Evolutionary conservation across 441 rosid species (phyloP).

Genomic region (Kokia cookei): DNA sequence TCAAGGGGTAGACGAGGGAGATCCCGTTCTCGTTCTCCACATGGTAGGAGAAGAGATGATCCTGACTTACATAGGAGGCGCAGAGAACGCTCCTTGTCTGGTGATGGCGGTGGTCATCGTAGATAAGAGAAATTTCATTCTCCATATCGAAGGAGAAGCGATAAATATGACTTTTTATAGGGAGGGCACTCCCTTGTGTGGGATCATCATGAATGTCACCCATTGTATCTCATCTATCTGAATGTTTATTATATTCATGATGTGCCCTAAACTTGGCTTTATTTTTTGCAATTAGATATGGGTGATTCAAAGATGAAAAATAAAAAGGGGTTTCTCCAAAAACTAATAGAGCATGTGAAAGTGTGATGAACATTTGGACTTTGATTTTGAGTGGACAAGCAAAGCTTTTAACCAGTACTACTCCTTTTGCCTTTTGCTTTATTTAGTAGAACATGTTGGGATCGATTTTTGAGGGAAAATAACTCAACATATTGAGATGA

Average conservation of each 20-base stretch:
- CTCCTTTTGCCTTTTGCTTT: neutral
- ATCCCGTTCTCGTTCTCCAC: slow-evolving; percentile 36
- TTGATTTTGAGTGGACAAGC: neutral
- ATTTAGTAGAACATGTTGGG: neutral
- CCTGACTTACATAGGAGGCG: slow-evolving; percentile 32
- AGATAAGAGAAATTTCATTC: slow-evolving; percentile 19
- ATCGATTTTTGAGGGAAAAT: neutral
- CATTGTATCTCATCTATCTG: neutral
- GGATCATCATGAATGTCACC: neutral
- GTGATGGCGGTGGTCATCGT: slow-evolving; percentile 20
- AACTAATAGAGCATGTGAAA: neutral
- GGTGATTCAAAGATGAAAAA: too few species aligned
- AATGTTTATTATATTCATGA: neutral
- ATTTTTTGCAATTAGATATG: neutral
- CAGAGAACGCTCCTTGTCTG: slow-evolving; percentile 32
- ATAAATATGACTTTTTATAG: slow-evolving; percentile 24
- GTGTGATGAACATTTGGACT: neutral
- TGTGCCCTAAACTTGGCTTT: neutral
- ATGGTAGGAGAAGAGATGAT: slow-evolving; percentile 27
- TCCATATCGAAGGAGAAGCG: slow-evolving; percentile 28
- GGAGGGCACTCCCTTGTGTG: slow-evolving; percentile 24
- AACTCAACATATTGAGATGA: neutral
- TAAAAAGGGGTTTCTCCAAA: neutral
- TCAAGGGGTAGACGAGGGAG: slow-evolving; percentile 39
- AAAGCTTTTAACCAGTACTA: neutral